Base-by-base conservation (phyloP, 257 asterid species). In the Nicotiana tabacum region DNA sequence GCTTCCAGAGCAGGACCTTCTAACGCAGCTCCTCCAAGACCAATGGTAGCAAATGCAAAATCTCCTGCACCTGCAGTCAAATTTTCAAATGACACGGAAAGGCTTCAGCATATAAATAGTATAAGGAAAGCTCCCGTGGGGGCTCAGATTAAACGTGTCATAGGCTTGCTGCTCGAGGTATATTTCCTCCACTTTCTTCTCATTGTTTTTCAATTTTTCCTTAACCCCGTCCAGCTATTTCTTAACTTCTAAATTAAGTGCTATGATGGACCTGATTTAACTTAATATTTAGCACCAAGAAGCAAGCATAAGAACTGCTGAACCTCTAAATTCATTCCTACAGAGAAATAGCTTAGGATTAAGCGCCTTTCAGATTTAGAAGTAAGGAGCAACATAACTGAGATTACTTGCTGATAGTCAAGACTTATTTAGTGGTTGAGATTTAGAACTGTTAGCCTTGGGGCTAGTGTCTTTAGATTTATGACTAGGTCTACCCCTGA, bases 121-220 rank as follows among this genome's bases (percentile, higher is more conserved):
- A 92, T 96, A 80, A 89, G 98, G 89, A 96, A 96, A 88, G 94
- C 92, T 85, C 98, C 99, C 55, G 97, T 90, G 0, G 98, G 99
- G 77, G 92, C 98, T 82, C 99, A 96, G 82, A 96, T 94, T 57
- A 93, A 93, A 84, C 97, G 97, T 84, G 98, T 94, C n/a, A 93
- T 94, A 80, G 90, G 88, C 87, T 89, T 93, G 90, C 94, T 96
- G 72, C 88, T 84, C 78, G 94, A 94, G 97, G 98, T 96, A 88
- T 68, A 83, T 29, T 11, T 43, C 58, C 65, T 82, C 46, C 56
- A 46, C 61, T 78, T 9, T 69, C 17, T 56, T 43, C 56, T 74
- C 64, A 15, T 27, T 74, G 9, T 74, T 13, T 27, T 74, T 74
- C 24, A 48, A 48, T 13, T 57, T 16, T 30, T 24, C 46, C 16